Evolutionary conservation across 1,139 yeast species (phyloP).

Genomic region (Blastobotrys raffinosifermentans): DNA sequence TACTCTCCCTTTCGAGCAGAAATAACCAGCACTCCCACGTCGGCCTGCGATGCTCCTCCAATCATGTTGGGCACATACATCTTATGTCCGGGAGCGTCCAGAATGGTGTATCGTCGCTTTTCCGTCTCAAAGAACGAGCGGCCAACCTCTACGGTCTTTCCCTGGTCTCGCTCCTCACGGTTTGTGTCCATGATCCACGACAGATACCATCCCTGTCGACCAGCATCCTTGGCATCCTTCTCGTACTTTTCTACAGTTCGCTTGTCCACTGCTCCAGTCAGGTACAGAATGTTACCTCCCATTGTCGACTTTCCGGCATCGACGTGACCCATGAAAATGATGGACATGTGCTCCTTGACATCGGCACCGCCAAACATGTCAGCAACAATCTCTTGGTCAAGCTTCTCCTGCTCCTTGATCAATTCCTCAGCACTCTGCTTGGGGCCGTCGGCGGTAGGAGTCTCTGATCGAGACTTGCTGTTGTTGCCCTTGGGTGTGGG

Average conservation of each 20-base stretch:
- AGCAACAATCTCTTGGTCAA: slow-evolving; percentile 81
- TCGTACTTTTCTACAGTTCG: slow-evolving; percentile 99
- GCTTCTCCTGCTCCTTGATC: slow-evolving; percentile 67
- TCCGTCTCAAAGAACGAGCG: slow-evolving; percentile 97
- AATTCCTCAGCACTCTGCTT: slow-evolving; percentile 44
- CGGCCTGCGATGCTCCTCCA: slow-evolving; percentile 99
- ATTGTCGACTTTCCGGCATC: slow-evolving; percentile 99
- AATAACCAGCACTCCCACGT: slow-evolving; percentile 92
- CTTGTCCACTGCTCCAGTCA: slow-evolving; percentile 96
- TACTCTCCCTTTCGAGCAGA: slow-evolving; percentile 99
- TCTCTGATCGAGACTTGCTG: slow-evolving; percentile 13
- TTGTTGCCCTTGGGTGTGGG: slow-evolving; percentile 11
- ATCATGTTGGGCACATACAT: slow-evolving; percentile 98
- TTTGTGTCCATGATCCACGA: slow-evolving; percentile 99
- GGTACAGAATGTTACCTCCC: slow-evolving; percentile 93
- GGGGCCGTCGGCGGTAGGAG: slow-evolving; percentile 29
- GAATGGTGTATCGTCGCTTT: slow-evolving; percentile 92
- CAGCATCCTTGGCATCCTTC: slow-evolving; percentile 98
- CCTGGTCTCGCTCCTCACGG: slow-evolving; percentile 97
- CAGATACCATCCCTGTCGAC: slow-evolving; percentile 98
- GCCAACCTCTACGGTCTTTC: slow-evolving; percentile 98
- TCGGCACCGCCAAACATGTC: slow-evolving; percentile 82
- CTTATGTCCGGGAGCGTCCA: slow-evolving; percentile 99
- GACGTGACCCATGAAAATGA: slow-evolving; percentile 98
- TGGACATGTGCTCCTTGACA: slow-evolving; percentile 83